Evolutionary conservation across 208 protist species (phyloP).

Genomic region (Leishmania gerbilli): DNA sequence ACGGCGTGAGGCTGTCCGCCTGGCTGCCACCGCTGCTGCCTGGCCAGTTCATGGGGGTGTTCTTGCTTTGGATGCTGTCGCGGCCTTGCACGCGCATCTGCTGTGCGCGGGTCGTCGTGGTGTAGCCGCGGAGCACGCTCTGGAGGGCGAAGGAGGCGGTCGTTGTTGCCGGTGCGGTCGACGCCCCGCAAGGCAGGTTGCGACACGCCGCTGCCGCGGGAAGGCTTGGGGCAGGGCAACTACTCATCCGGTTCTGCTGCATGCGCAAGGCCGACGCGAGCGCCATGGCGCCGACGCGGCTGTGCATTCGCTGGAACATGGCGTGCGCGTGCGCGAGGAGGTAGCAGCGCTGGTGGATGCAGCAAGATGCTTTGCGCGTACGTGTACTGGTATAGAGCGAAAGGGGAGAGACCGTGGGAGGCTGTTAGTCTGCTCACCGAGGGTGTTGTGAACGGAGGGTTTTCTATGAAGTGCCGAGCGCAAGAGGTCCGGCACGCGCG

Average conservation of each 20-base stretch:
- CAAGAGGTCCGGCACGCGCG: background rate
- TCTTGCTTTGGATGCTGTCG: conserved; percentile 41
- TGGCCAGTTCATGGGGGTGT: conserved; percentile 49
- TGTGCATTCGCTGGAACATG: conserved; percentile 22
- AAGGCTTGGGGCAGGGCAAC: background rate
- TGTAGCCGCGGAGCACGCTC: conserved; percentile 17
- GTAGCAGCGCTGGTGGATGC: background rate
- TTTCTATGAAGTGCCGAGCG: background rate
- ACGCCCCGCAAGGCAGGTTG: background rate
- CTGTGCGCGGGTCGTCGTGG: conserved; percentile 11
- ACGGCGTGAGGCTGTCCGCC: conserved; percentile 76
- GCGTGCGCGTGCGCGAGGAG: background rate
- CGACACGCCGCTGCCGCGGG: background rate
- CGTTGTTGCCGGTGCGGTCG: background rate
- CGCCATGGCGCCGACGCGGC: conserved; percentile 15
- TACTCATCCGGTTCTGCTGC: conserved; percentile 4
- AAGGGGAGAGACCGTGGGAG: background rate
- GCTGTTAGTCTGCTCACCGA: background rate
- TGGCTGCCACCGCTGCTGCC: conserved; percentile 47
- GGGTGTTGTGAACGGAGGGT: background rate
- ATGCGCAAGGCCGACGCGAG: conserved; percentile 15
- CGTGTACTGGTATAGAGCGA: background rate
- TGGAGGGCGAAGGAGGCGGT: conserved; percentile 11
- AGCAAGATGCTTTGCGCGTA: background rate
- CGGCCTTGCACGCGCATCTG: conserved; percentile 42